Conservation (phyloP, 176 grass and related monocot species). For the Oryza australiensis region DNA sequence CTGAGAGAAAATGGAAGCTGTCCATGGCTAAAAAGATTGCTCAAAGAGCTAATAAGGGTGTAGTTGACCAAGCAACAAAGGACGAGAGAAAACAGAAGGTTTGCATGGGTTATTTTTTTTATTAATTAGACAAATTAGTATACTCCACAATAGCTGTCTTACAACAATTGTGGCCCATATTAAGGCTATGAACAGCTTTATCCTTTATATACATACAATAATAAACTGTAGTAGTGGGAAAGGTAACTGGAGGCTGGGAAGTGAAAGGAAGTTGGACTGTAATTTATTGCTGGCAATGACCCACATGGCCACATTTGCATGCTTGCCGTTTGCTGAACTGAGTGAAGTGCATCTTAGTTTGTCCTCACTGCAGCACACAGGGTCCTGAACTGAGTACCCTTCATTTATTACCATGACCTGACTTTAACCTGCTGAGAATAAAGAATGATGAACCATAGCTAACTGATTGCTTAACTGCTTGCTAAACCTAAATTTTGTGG, state of each 20-base stretch:
- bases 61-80: slow-evolving; percentile 76
- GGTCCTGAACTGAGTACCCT: neutral
- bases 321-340: neutral
- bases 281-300: neutral
- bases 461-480: neutral
- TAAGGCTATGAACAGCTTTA: neutral
- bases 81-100: slow-evolving; percentile 97
- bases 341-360: neutral
- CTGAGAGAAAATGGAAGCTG: slow-evolving; percentile 98
- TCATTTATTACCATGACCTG: neutral
- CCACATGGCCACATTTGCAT: neutral
- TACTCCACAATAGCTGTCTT: neutral
- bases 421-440: neutral
- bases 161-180: neutral
- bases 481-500: neutral
- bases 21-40: slow-evolving; percentile 93
- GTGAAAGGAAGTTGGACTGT: neutral
- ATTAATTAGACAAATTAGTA: neutral
- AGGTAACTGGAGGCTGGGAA: neutral
- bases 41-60: slow-evolving; percentile 71
- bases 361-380: neutral
- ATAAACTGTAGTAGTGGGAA: neutral
- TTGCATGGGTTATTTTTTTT: slow-evolving; percentile 20
- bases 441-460: neutral
- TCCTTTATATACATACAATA: neutral